Base-by-base conservation (phyloP, 495 filamentous ascomycete species). In the Neurospora sp. region DNA sequence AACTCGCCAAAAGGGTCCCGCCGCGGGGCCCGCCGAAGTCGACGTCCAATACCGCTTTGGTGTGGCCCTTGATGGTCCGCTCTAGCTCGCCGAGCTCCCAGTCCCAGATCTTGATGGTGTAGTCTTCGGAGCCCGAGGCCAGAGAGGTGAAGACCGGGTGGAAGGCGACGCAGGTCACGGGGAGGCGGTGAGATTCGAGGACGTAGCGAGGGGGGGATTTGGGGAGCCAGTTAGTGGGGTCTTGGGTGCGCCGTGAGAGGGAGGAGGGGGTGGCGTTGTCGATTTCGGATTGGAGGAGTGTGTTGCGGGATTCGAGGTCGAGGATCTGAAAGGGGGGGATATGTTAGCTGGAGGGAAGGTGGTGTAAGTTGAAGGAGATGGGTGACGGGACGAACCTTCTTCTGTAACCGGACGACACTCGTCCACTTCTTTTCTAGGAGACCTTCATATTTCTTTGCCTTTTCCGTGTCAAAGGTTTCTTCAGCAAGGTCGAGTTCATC, bases 361-460 rank as follows among this genome's bases (percentile, higher is more conserved):
- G n/a, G n/a, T n/a, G n/a, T n/a, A n/a, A n/a, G n/a, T n/a, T n/a
- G n/a, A n/a, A n/a, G n/a, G n/a, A n/a, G n/a, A n/a, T n/a, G n/a
- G n/a, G n/a, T n/a, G n/a, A n/a, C n/a, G n/a, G n/a, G n/a, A n/a
- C n/a, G n/a, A n/a, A n/a, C 92, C 91, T 93, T 96, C 83, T 93
- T 95, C 83, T 97, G 93, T 79, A 97, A 82, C 60, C 93, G 87
- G 74, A 95, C 91, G 6, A 94, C 90, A 75, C 91, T 93, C 37
- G 93, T 97, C 93, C 94, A 97, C 84, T 97, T 97, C 84, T 94
- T 95, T 85, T 96, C 94, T 78, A 97, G 80, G 39, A 97, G 80
- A 14, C 91, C 90, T 78, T 94, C 92, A 83, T 96, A 97, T 83
- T 93, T 95, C 85, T 94, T 94, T 70, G 87, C 83, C 27, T 90